Conservation (phyloP, 495 filamentous ascomycete species). For the Penicillium cinerascens region DNA sequence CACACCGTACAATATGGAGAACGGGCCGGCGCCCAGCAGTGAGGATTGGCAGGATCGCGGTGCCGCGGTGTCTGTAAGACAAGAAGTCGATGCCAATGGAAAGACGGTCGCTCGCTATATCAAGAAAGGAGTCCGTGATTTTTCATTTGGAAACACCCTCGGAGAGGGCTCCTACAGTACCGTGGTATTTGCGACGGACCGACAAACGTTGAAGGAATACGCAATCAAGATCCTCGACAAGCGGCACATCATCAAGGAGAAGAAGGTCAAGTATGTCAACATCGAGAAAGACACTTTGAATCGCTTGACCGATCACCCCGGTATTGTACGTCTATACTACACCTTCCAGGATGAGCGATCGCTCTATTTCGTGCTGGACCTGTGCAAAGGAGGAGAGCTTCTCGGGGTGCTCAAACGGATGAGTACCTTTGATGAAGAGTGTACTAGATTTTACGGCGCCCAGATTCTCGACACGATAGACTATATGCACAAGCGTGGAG, state of each 20-base stretch:
- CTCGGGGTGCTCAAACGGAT: conserved; percentile 91
- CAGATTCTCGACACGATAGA: conserved; percentile 96
- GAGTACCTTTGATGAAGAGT: conserved; percentile 92
- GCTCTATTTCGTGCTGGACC: conserved; percentile 93
- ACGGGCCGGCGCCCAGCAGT: conserved; percentile 63
- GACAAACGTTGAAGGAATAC: conserved; percentile 93
- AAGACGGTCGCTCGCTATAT: conserved; percentile 75
- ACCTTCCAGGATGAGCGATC: conserved; percentile 97
- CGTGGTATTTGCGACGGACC: conserved; percentile 89
- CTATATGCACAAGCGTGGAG: conserved; percentile 94
- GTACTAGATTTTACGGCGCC: conserved; percentile 89
- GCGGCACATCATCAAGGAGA: conserved; percentile 99
- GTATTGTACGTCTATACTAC: conserved; percentile 95
- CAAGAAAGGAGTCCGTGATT: conserved; percentile 97
- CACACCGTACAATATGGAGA: conserved; percentile 59
- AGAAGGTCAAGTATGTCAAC: conserved; percentile 99
- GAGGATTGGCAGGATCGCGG: conserved; percentile 96
- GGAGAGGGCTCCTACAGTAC: conserved; percentile 99
- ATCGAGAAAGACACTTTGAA: conserved; percentile 99
- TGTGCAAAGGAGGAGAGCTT: conserved; percentile 89
- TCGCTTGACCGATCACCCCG: conserved; percentile 91
- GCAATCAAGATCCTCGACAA: conserved; percentile 99
- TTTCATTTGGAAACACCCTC: conserved; percentile 85
- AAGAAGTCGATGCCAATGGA: conserved; percentile 79
- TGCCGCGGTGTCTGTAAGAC: conserved; percentile 72